phyloP scores from a whole-genome alignment of 1,139 yeast species.

The Saccharomyces hybrid region DNA sequence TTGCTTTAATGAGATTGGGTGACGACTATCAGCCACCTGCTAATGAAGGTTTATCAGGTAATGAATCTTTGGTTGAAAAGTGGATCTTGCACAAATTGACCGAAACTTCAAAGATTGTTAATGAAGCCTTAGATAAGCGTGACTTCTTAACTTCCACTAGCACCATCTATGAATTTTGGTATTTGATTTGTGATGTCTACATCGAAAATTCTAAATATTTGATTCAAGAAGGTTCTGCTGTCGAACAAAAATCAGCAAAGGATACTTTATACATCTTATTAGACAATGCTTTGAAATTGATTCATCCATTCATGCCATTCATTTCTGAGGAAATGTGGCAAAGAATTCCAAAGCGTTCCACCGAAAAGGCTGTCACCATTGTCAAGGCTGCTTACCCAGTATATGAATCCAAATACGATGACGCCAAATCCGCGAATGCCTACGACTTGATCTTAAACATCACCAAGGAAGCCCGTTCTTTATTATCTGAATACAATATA shows the following conservation, averaged over 20 bases:
- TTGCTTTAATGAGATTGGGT: conserved; percentile 89
- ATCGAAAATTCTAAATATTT: conserved; percentile 93
- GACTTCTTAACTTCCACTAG: conserved; percentile 86
- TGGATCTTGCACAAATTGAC: conserved; percentile 91
- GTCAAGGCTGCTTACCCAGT: conserved; percentile 74
- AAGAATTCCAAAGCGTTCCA: conserved; percentile 82
- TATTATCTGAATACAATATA: conserved; percentile 82
- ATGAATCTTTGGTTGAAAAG: conserved; percentile 87
- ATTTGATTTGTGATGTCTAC: conserved; percentile 91
- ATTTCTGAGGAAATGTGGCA: conserved; percentile 98
- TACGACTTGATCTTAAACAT: conserved; percentile 80
- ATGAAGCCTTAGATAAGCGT: conserved; percentile 66
- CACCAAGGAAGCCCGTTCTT: conserved; percentile 86
- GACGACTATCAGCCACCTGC: conserved; percentile 79
- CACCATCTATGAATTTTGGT: conserved; percentile 88
- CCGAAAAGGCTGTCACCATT: conserved; percentile 65
- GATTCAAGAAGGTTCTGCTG: conserved; percentile 83
- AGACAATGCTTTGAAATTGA: conserved; percentile 83
- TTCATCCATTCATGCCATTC: conserved; percentile 98
- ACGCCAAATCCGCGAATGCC: conserved; percentile 56
- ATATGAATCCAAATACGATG: conserved; percentile 51
- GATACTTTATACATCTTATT: conserved; percentile 89
- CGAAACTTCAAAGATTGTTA: conserved; percentile 56
- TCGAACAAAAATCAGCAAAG: conserved; percentile 80
- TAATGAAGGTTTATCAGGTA: conserved; percentile 53